Evolutionary conservation across 371 early-diverging fungal genomes (phyloP), one percentile per base, ranked within the genome.

Genomic region (Cokeromyces recurvatus): DNA sequence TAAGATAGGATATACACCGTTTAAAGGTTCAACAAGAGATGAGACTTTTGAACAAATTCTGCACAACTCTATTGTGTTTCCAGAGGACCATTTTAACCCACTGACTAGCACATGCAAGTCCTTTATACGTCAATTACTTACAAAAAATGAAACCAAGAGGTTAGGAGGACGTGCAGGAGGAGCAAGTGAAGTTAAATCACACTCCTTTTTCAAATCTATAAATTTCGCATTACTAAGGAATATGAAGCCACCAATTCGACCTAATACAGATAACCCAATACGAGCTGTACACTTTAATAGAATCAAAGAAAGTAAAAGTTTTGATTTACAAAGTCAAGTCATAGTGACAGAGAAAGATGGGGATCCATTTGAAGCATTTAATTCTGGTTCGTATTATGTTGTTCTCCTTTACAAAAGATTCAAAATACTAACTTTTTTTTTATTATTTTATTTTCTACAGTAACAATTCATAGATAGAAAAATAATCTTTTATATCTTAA

Each of bases 131-230:
- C 81, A 90, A 45, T 76, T 97, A 25, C 69, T 97, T 24, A 66
- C 74, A 51, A 95, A 95, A 61, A 89, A 86, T 57, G 95, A 95
- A 60, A 71, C 78, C 42, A 77, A 82, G 42, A 79, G 97, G 4
- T 65, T 97, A 11, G 97, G 97, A 4, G 78, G 86, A 17, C 78
- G 78, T 16, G 85, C 88, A 3, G 97, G n/a, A n/a, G 29, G 97
- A 17, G 96, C 98, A 2, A 84, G 91, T 24, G 97, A 98, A 61
- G 87, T 99, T 42, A 97, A 95, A 69, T 73, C 79, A 2, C 97
- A 99, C 62, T 69, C 87, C 11, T 97, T 93, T 59, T 98, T 99
- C 75, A 88, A 86, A 57, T 79, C 77, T 29, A 79, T 92, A 34
- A 88, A 94, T 40, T 99, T 95, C 89, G 94, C 95, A 0, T 66